phyloP scores from a whole-genome alignment of 2,329 filamentous ascomycete species.

The Arthroderma sp. region DNA sequence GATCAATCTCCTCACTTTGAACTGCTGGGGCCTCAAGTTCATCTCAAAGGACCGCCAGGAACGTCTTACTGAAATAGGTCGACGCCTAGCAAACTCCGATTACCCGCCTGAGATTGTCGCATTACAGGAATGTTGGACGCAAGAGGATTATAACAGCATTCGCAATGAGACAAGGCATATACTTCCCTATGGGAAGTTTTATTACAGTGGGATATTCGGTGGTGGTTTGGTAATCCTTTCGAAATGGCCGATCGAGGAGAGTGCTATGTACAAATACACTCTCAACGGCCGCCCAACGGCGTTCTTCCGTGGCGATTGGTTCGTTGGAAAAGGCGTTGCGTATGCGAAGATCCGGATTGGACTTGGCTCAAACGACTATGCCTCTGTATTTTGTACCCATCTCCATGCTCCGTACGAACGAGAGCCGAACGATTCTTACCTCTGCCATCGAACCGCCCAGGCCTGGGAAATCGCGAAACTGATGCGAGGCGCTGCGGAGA shows the following conservation, averaged over 20 bases:
- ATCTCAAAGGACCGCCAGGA: slow-evolving; percentile 64
- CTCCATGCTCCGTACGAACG: slow-evolving; percentile 77
- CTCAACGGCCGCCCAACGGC: slow-evolving; percentile 87
- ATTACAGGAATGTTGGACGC: slow-evolving; percentile 91
- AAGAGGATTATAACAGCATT: slow-evolving; percentile 68
- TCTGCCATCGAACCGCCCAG: slow-evolving; percentile 81
- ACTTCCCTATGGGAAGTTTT: slow-evolving; percentile 86
- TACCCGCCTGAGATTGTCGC: slow-evolving; percentile 73
- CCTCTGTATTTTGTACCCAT: slow-evolving; percentile 90
- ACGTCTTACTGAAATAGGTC: slow-evolving; percentile 72
- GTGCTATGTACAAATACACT: slow-evolving; percentile 73
- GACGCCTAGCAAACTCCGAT: slow-evolving; percentile 54
- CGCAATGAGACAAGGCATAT: slow-evolving; percentile 58
- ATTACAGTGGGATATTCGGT: slow-evolving; percentile 77
- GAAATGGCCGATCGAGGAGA: slow-evolving; percentile 84
- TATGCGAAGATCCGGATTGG: slow-evolving; percentile 67
- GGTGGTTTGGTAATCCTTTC: slow-evolving; percentile 80
- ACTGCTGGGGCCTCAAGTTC: slow-evolving; percentile 93
- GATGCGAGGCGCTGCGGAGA: slow-evolving; percentile 64
- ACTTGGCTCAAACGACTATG: slow-evolving; percentile 47
- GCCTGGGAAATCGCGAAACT: slow-evolving; percentile 91
- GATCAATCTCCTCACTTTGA: slow-evolving; percentile 74
- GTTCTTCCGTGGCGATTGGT: slow-evolving; percentile 93
- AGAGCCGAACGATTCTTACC: slow-evolving; percentile 68
- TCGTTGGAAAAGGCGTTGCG: slow-evolving; percentile 86